These are phyloP conservation scores for Fraxinus latifolia DNA, from an alignment of 305 asterid species.

Conservation along the genomic window DNA sequence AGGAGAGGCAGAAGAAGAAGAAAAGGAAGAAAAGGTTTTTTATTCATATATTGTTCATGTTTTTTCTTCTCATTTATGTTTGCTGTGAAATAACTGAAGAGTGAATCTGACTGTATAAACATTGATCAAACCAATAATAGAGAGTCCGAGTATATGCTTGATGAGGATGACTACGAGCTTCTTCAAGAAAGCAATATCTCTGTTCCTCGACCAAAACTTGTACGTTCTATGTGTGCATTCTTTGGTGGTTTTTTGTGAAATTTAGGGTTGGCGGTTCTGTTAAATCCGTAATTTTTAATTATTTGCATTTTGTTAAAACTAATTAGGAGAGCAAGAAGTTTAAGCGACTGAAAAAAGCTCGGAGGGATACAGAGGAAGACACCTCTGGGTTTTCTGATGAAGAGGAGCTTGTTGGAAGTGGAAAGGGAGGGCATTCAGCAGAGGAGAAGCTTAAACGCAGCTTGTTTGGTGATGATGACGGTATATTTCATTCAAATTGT, in stretches of 20 bases:
- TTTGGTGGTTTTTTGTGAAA: neutral
- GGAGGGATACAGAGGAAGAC: conserved; percentile 73
- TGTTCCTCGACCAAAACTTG: conserved; percentile 82
- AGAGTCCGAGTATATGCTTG: conserved; percentile 75
- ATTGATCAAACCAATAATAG: conserved; percentile 31
- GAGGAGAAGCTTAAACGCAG: conserved; percentile 84
- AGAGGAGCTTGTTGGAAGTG: conserved; percentile 78
- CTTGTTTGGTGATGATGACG: conserved; percentile 90
- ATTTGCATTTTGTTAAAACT: neutral
- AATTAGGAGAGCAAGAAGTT: conserved; percentile 76
- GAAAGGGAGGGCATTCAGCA: conserved; percentile 66
- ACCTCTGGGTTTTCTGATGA: conserved; percentile 81
- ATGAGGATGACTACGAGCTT: conserved; percentile 93
- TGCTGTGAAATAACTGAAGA: neutral
- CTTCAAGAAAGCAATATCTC: conserved; percentile 89
- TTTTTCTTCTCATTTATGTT: neutral
- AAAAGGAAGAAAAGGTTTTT: conserved; percentile 79
- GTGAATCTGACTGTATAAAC: neutral
- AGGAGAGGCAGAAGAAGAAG: conserved; percentile 83
- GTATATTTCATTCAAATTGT: conserved; percentile 39
- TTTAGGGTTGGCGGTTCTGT: neutral
- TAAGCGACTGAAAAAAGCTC: conserved; percentile 86
- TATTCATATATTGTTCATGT: conserved; percentile 10
- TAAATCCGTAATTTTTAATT: neutral
- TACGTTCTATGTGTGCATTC: conserved; percentile 27